Conservation (phyloP, 2,329 filamentous ascomycete species). For the Leptographium wingfieldii region DNA sequence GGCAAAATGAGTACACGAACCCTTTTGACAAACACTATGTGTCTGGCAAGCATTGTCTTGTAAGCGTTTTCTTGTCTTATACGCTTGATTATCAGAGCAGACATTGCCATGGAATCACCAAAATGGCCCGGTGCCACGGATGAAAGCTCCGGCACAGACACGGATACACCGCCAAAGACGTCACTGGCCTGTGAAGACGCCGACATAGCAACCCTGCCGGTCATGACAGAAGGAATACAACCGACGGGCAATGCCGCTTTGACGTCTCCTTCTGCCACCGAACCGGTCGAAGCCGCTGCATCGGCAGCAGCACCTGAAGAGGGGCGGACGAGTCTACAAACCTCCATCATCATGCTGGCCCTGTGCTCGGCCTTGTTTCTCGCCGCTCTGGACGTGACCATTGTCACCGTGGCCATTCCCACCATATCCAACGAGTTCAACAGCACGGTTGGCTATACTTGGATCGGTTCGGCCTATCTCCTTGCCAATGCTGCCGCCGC, state of each 20-base stretch:
- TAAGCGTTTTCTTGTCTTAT: neutral
- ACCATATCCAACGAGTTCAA: slow-evolving; percentile 46
- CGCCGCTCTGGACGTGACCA: slow-evolving; percentile 39
- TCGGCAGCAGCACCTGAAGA: slow-evolving; percentile 14
- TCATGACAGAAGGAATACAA: neutral
- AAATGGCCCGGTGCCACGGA: neutral
- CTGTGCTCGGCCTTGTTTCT: slow-evolving; percentile 30
- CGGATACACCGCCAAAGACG: neutral
- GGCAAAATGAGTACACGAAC: neutral
- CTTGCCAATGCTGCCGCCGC: slow-evolving; percentile 54
- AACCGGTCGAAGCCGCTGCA: neutral
- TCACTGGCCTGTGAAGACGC: neutral
- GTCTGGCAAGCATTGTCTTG: neutral
- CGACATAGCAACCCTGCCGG: neutral
- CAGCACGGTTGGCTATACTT: slow-evolving; percentile 56
- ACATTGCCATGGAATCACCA: neutral
- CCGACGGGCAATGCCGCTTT: neutral
- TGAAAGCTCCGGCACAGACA: neutral
- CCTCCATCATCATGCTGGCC: slow-evolving; percentile 23
- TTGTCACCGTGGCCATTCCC: slow-evolving; percentile 49
- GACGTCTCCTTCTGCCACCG: neutral
- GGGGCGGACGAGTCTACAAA: slow-evolving; percentile 18
- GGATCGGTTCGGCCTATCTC: slow-evolving; percentile 65
- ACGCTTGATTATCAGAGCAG: neutral
- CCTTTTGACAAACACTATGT: neutral